These are phyloP conservation scores for Trypanosoma lewisi DNA, from an alignment of 208 protist genomes.

Conservation along the genomic window DNA sequence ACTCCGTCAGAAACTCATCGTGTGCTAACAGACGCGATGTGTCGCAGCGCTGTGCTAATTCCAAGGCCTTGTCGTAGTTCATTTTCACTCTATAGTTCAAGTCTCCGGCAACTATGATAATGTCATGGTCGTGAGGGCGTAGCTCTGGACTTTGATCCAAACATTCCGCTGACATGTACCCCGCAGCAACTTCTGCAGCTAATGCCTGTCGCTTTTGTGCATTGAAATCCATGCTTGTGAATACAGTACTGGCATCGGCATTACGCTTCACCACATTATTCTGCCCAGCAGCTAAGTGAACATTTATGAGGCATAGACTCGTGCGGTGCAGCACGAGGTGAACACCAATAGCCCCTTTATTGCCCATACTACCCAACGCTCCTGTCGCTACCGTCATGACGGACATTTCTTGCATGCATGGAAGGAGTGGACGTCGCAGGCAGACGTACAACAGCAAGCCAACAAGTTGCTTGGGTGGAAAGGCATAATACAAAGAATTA, in stretches of 20 bases:
- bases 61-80: constrained; percentile 71
- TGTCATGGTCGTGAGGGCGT: constrained; percentile 79
- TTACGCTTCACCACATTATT: constrained; percentile 85
- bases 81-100: constrained; percentile 91
- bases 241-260: constrained; percentile 88
- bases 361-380: constrained; percentile 83
- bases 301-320: constrained; percentile 85
- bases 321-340: constrained; percentile 75
- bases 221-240: constrained; percentile 87
- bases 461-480: constrained; percentile 84
- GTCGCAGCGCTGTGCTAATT: constrained; percentile 31
- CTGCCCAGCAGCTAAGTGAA: constrained; percentile 93
- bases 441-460: constrained; percentile 83
- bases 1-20: constrained; percentile 79
- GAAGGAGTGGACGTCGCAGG: constrained; percentile 61
- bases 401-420: constrained; percentile 47
- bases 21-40: constrained; percentile 54
- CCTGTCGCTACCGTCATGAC: constrained; percentile 79
- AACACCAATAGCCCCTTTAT: constrained; percentile 91
- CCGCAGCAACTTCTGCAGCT: background rate
- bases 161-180: constrained; percentile 3
- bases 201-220: constrained; percentile 28
- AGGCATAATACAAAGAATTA: constrained; percentile 55
- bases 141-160: constrained; percentile 44
- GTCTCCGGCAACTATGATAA: constrained; percentile 90